A percentile compares a stretch with the other conserved stretches of the same genome.
Conservation (phyloP, 2,329 filamentous ascomycete genomes). For the Tolypocladium capitatum region DNA sequence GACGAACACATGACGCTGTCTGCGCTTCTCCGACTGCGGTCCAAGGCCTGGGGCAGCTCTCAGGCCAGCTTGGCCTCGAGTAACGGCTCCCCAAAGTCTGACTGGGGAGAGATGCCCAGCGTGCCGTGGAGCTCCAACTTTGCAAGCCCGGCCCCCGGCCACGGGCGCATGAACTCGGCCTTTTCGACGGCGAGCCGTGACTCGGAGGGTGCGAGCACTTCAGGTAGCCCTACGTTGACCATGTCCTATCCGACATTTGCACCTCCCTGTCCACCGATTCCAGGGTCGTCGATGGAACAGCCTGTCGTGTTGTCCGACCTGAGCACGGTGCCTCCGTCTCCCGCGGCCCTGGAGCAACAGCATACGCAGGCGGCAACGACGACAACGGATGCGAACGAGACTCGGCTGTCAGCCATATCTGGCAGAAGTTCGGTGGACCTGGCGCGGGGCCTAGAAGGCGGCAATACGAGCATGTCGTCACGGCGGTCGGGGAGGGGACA, state of each 20-base stretch:
- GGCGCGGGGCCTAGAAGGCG: neutral
- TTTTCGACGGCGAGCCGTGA: conserved; percentile 36
- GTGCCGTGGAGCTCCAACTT: conserved; percentile 23
- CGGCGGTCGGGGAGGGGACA: conserved; percentile 24
- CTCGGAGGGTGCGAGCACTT: conserved; percentile 31
- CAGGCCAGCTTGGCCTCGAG: conserved; percentile 54
- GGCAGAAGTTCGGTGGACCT: neutral
- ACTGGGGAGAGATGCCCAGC: conserved; percentile 32
- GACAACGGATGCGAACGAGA: neutral
- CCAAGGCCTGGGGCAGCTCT: conserved; percentile 69
- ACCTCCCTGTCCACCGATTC: conserved; percentile 10
- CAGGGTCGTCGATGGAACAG: neutral
- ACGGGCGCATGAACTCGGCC: conserved; percentile 34
- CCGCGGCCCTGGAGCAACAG: neutral
- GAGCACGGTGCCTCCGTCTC: neutral
- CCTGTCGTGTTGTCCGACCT: neutral
- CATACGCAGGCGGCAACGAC: neutral
- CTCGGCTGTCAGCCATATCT: neutral
- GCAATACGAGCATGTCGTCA: conserved; percentile 5
- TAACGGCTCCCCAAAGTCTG: conserved; percentile 35
- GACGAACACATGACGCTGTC: conserved; percentile 63
- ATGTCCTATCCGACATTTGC: conserved; percentile 21
- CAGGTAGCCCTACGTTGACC: conserved; percentile 38
- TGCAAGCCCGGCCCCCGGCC: conserved; percentile 6
- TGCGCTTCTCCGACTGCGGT: conserved; percentile 58